phyloP scores from a whole-genome alignment of 371 early-diverging fungal genomes.

The Blakeslea trispora region DNA sequence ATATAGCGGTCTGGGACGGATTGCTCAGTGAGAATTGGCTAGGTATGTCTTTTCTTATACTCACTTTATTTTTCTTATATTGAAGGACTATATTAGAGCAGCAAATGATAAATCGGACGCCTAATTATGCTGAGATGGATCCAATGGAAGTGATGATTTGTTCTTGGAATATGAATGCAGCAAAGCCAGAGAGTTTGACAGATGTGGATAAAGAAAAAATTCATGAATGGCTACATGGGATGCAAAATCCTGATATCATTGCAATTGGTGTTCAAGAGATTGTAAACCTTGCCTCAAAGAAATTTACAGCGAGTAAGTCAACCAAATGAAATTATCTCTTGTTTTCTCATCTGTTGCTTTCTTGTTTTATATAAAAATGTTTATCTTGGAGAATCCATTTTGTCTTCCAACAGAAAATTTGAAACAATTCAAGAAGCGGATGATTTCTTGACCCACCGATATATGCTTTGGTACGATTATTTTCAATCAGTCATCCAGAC shows the following conservation, averaged over 20 bases:
- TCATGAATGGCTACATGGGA: conserved; percentile 48
- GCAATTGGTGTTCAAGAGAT: conserved; percentile 82
- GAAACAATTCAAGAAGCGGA: conserved; percentile 38
- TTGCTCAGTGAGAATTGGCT: conserved; percentile 65
- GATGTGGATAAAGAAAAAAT: conserved; percentile 37
- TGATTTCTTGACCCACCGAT: conserved; percentile 53
- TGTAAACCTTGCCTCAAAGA: conserved; percentile 71
- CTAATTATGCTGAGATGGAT: too few relatives aligned
- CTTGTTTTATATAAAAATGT: too few relatives aligned
- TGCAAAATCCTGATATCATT: conserved; percentile 68
- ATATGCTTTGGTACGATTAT: conserved; percentile 70
- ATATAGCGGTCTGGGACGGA: conserved; percentile 76
- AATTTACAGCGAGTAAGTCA: conserved; percentile 57
- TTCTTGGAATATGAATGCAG: conserved; percentile 78
- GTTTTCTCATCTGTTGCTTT: not conserved
- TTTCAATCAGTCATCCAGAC: conserved; percentile 41
- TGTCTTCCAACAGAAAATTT: conserved; percentile 34
- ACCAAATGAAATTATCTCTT: not conserved
- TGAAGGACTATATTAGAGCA: conserved; percentile 31
- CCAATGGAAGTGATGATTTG: conserved; percentile 61
- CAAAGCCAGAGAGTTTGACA: conserved; percentile 44
- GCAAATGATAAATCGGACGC: conserved; percentile 11
- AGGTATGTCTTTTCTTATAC: too few relatives aligned
- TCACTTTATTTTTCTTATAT: too few relatives aligned
- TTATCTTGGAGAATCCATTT: conserved; percentile 12